Conservation (phyloP, 225 moss, liverwort and hornwort genomes). For the Neckera pumila region DNA sequence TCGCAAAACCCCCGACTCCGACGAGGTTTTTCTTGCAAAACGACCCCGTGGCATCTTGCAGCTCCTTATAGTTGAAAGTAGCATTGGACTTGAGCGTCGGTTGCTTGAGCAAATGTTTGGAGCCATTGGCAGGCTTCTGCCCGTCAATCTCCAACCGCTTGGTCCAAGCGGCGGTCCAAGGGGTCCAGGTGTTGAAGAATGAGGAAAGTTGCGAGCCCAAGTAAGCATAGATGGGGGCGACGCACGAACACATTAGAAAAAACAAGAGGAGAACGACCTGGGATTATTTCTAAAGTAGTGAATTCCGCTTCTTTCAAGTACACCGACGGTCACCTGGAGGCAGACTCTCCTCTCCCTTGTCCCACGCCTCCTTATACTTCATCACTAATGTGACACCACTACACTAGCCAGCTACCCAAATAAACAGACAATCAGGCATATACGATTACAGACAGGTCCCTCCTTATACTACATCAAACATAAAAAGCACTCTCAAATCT, state of each 20-base stretch:
- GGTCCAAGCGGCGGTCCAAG: conserved; percentile 6
- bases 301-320: neutral
- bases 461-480: neutral
- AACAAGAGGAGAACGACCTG: neutral
- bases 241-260: conserved; percentile 38
- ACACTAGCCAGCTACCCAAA: neutral
- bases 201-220: conserved; percentile 27
- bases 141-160: conserved; percentile 24
- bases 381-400: neutral
- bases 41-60: conserved; percentile 24
- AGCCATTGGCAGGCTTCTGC: neutral
- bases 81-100: conserved; percentile 27
- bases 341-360: conserved; percentile 1
- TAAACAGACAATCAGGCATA: neutral
- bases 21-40: conserved; percentile 36
- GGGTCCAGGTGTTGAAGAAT: conserved; percentile 3
- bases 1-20: conserved; percentile 38
- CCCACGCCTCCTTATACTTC: neutral
- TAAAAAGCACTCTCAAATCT: neutral
- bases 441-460: neutral
- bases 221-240: conserved; percentile 38
- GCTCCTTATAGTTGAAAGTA: conserved; percentile 26
- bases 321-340: neutral
- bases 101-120: neutral
- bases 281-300: neutral